Evolutionary conservation across 139 green algal species (phyloP), one percentile per base, ranked within the genome.

Genomic region (Zygnema cylindricum): DNA sequence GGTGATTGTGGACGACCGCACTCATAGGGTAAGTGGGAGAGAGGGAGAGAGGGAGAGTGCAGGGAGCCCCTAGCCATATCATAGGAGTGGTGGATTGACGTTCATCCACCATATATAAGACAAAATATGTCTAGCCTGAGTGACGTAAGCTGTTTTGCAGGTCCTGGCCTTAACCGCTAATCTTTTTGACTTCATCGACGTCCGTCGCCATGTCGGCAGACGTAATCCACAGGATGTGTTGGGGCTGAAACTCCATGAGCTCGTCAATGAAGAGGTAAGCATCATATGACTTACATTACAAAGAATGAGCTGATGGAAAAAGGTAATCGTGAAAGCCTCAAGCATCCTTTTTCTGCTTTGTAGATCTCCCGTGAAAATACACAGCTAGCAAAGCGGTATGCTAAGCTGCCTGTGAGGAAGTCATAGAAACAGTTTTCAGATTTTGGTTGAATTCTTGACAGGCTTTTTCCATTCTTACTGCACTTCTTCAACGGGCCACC

Each of bases 121-220:
- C n/a, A n/a, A n/a, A n/a, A n/a, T n/a, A n/a, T n/a, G n/a, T n/a
- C n/a, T n/a, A n/a, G n/a, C n/a, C n/a, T n/a, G n/a, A n/a, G n/a
- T n/a, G n/a, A n/a, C n/a, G n/a, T n/a, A n/a, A n/a, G n/a, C 11
- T 1, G 41, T 83, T 75, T 35, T 49, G 76, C 76, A 83, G 76
- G 76, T 83, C 3, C 41, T 83, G 76, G 76, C 76, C 41, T 33
- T 55, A 33, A 83, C 33, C 32, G 76, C 69, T 33, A 83, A 83
- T 22, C 41, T 83, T 3, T 55, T 83, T 32, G 33, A 54, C n/a
- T 83, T 83, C 71, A 83, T 83, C 3, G 7, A 49, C 2, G 76
- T 83, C 76, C 41, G 3, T 75, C 2, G n/a, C 21, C 76, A 55
- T 21, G n/a, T 49, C 30, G n/a, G n/a, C 32, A 33, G 33, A 33